phyloP scores from a whole-genome alignment of 2,329 filamentous ascomycete species.

The Stagonosporopsis rhizophila region DNA sequence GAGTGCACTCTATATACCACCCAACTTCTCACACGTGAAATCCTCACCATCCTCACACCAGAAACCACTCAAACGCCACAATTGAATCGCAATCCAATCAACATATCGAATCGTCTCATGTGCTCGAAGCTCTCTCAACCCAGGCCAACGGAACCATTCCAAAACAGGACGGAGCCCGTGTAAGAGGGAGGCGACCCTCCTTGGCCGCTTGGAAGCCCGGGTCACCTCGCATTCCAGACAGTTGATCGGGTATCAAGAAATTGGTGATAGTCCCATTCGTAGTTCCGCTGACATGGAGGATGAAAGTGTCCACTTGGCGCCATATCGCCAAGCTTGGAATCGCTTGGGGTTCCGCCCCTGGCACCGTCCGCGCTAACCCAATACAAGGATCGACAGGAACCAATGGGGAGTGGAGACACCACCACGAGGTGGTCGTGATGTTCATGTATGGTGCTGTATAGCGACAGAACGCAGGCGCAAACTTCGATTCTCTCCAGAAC shows the following conservation, averaged over 20 bases:
- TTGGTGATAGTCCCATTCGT: conserved; percentile 11
- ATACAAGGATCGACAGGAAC: conserved; percentile 10
- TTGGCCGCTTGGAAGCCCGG: conserved; percentile 25
- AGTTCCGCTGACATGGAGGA: conserved; percentile 23
- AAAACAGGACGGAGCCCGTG: conserved; percentile 2
- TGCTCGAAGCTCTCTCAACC: conserved; percentile 14
- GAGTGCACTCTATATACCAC: conserved; percentile 26
- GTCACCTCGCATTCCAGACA: conserved; percentile 3
- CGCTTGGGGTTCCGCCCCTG: conserved; percentile 26
- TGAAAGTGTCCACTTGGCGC: conserved; percentile 27
- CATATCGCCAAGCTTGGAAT: conserved; percentile 21
- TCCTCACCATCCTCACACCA: conserved; percentile 3
- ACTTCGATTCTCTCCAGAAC: conserved; percentile 8
- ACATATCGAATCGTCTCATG: conserved; percentile 19
- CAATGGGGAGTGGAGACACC: conserved; percentile 17
- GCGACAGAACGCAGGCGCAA: conserved; percentile 8
- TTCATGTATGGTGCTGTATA: conserved; percentile 14
- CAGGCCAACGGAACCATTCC: conserved; percentile 11
- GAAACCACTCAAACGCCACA: conserved; percentile 17
- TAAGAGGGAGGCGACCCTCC: conserved; percentile 6
- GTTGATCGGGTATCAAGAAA: conserved; percentile 7
- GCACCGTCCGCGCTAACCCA: conserved; percentile 13
- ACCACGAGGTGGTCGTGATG: conserved; percentile 22
- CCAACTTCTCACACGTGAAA: conserved; percentile 2
- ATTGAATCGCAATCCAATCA: conserved; percentile 21